phyloP scores from a whole-genome alignment of 805 yeast species.

The Schwanniomyces occidentalis region DNA sequence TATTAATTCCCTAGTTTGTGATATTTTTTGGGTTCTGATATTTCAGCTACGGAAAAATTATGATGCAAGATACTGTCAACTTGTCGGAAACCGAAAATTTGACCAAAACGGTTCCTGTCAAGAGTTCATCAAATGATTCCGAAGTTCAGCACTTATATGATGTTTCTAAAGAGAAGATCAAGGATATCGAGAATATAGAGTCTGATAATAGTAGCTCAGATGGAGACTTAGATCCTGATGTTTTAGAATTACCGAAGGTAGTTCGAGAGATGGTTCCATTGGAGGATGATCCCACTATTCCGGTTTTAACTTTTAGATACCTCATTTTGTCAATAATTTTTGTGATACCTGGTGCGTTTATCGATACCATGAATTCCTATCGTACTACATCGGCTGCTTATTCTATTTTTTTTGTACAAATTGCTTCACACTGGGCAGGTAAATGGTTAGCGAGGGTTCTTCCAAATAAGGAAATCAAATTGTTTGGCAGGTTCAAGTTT shows the following conservation, averaged over 20 bases:
- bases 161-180: not conserved
- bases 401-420: constrained; percentile 53
- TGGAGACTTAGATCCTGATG: constrained; percentile 17
- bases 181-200: constrained; percentile 4
- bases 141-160: not conserved
- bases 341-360: constrained; percentile 43
- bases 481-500: constrained; percentile 17
- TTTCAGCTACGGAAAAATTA: no score
- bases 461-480: constrained; percentile 29
- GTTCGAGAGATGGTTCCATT: constrained; percentile 39
- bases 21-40: no score
- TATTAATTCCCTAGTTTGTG: no score
- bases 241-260: constrained; percentile 27
- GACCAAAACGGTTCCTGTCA: no score
- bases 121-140: no score
- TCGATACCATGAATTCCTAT: constrained; percentile 43
- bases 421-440: constrained; percentile 49
- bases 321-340: constrained; percentile 33
- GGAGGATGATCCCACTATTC: constrained; percentile 40
- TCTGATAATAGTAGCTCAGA: constrained; percentile 1
- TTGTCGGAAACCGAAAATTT: no score
- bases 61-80: no score
- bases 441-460: constrained; percentile 43
- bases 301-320: constrained; percentile 38
- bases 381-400: constrained; percentile 50